Percentiles rank a stretch among this genome's conserved stretches.
Conservation (phyloP, 768 basidiomycete genomes). For the Agaricus sinodeliciosus region DNA sequence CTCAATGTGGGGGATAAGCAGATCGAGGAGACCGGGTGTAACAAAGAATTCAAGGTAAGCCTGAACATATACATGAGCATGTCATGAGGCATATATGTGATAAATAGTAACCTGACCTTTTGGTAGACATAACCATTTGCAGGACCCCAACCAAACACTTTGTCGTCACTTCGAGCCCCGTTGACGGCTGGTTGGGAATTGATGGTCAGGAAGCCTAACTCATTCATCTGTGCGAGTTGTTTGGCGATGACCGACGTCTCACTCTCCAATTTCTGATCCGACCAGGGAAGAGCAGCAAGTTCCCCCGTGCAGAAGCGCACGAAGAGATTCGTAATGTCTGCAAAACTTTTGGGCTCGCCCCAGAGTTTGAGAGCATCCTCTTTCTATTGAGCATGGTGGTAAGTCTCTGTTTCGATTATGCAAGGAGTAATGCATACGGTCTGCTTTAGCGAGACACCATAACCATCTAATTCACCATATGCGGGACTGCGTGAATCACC, state of each 20-base stretch:
- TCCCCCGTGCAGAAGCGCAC: constrained; percentile 72
- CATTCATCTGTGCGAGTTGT: constrained; percentile 81
- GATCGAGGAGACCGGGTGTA: constrained; percentile 59
- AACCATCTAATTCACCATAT: constrained; percentile 96
- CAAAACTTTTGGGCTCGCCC: constrained; percentile 66
- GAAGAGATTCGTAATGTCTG: constrained; percentile 72
- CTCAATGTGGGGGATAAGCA: constrained; percentile 77
- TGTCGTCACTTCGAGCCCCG: constrained; percentile 79
- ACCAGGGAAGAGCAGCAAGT: constrained; percentile 87
- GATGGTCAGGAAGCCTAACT: constrained; percentile 91
- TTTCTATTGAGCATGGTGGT: constrained; percentile 40
- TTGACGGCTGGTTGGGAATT: constrained; percentile 97
- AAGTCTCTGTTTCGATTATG: constrained; percentile 8
- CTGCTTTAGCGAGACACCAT: constrained; percentile 89
- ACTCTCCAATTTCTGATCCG: constrained; percentile 75
- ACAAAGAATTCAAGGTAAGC: constrained; percentile 98
- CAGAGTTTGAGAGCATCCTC: constrained; percentile 85
- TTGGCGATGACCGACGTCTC: constrained; percentile 80
- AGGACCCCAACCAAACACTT: constrained; percentile 90
- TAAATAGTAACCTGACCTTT: constrained; percentile 46
- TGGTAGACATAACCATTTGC: constrained; percentile 93
- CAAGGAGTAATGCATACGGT: constrained; percentile 37
- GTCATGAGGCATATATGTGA: not conserved
- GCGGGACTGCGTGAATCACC: constrained; percentile 97
- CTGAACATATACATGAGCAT: constrained; percentile 29